Base-by-base conservation (phyloP, 2,329 filamentous ascomycete genomes). In the Clarireedia homoeocarpa region DNA sequence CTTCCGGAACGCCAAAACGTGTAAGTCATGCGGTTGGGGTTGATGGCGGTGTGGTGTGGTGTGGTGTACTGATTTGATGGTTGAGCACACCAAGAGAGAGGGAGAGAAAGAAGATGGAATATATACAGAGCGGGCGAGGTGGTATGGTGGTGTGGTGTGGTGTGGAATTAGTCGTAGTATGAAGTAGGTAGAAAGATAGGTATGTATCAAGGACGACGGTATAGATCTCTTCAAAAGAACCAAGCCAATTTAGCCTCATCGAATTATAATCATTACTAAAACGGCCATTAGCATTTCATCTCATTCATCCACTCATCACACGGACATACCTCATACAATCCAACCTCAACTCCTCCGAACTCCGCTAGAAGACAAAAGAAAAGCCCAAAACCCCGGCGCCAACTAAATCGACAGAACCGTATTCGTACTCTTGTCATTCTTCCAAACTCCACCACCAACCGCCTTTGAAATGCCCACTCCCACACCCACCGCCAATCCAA, bases 381-480 rank as follows among this genome's bases (percentile, higher is more conserved):
- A 30, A 30, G 10, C 27, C 6, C 27, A 2, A 30, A 30, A 30
- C 27, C 27, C 27, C 10, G 7, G 5, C 26, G 5, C 26, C 26
- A 27, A 5, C 26, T 30, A 30, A 2, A 30, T 30, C 27, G 27
- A 10, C 27, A 30, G 10, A 2, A 56, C 48, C 27, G 48, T 46
- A 56, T 67, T 60, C n/a, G 59, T 52, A 17, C 45, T 49, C 20
- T 52, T 27, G 26, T 64, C 59, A 49, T 66, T 74, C 69, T 72
- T 70, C 81, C 81, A 84, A 61, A 84, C 80, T 15, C 75, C 74
- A n/a, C 81, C 81, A 12, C 78, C 77, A 1, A 84, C 72, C 2
- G 80, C 76, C 68, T 81, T 84, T 73, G 80, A 83, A 62, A 85
- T 73, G 49, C 82, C 82, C 47, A 85, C 74, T 23, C 82, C 82